Evolutionary conservation across 768 basidiomycete genomes (phyloP), one percentile per base, ranked within the genome.

Genomic region (Agaricus subrufescens): DNA sequence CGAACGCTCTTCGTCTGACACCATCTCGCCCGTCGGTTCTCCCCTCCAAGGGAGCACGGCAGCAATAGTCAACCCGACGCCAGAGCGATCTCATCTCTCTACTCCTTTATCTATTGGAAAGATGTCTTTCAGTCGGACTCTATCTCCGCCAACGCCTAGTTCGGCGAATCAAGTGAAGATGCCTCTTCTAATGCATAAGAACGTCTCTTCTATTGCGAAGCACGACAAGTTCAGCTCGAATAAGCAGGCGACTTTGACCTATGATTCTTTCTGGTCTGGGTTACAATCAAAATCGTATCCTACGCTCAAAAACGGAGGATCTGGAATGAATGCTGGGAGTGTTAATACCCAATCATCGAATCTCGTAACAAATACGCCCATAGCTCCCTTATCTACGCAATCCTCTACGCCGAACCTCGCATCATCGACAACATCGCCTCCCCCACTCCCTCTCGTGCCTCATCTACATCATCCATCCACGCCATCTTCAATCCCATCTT

Each of bases 191-290:
- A 19, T 15, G 15, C 46, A 56, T n/a, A 56, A 42, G 40, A 48
- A 43, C 6, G 6, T 14, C 1, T 27, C 47, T 3, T 15, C 39
- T 15, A 15, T 48, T 11, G 43, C 54, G 4, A 25, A 46, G 12
- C 49, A 56, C 6, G 53, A 54, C 25, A 54, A 47, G 53, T 54
- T 54, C 38, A 25, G 42, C 26, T 49, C 49, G 26, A 49, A 31
- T 8, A 26, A 34, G 34, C 7, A 46, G 7, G 31, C 47, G 23
- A 49, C 54, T 0, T 42, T 56, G 47, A 56, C 54, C 1, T 56
- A 56, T 31, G 54, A 56, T 34, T 56, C 54, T 8, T 56, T 56
- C 29, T 56, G 54, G 54, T 56, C 54, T 4, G 54, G 54, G 25
- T 11, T 56, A 9, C 54, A 56, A 30, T 56, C 54, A 6, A 56